Evolutionary conservation across 2,329 filamentous ascomycete species (phyloP).

Genomic region (Fusarium sp.): DNA sequence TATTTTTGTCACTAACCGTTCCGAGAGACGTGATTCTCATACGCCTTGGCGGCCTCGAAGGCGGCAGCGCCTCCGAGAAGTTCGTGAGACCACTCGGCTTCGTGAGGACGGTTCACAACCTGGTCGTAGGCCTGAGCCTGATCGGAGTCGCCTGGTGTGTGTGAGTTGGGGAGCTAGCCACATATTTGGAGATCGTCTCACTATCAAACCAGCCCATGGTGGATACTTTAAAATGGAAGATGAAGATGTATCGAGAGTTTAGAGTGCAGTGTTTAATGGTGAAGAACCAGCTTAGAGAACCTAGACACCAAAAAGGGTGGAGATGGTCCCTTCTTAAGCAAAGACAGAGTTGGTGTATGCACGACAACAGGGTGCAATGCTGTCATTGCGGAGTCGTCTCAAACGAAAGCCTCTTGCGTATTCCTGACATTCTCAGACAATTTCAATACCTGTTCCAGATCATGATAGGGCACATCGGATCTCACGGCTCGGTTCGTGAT

Average conservation of each 20-base stretch:
- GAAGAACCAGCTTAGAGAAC: not conserved
- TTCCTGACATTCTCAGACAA: not conserved
- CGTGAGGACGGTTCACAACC: slow-evolving; percentile 42
- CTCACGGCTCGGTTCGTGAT: slow-evolving; percentile 32
- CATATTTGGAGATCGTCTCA: not conserved
- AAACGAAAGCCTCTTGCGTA: not conserved
- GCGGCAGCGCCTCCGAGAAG: slow-evolving; percentile 48
- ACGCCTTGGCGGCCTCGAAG: slow-evolving; percentile 48
- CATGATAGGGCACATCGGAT: slow-evolving; percentile 20
- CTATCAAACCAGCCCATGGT: slow-evolving; percentile 31
- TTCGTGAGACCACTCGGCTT: slow-evolving; percentile 48
- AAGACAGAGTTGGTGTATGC: not conserved
- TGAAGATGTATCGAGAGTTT: not conserved
- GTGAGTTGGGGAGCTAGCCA: not conserved
- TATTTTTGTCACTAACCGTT: slow-evolving; percentile 31
- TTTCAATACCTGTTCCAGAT: not conserved
- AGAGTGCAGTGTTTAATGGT: not conserved
- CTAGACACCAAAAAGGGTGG: slow-evolving; percentile 11
- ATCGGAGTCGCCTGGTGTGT: slow-evolving; percentile 36
- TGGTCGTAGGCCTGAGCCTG: slow-evolving; percentile 43
- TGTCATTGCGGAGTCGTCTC: not conserved
- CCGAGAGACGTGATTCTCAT: slow-evolving; percentile 44
- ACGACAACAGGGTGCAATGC: not conserved
- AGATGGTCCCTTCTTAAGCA: not conserved
- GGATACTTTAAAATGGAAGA: not conserved